These are phyloP conservation scores for Candida sonorensis DNA, from an alignment of 805 yeast genomes.

Conservation along the genomic window DNA sequence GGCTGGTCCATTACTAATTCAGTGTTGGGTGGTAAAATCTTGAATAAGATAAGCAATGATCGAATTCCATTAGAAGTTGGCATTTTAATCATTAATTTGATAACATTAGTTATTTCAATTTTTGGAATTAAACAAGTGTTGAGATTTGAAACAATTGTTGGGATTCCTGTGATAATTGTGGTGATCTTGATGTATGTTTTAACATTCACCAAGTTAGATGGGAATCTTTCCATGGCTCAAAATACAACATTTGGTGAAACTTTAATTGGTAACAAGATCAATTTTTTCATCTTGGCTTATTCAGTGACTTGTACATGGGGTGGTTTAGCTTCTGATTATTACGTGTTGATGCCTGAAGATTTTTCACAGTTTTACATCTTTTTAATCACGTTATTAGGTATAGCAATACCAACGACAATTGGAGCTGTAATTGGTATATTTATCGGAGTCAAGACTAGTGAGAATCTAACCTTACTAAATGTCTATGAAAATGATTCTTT, in stretches of 20 bases:
- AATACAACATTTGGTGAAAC: slow-evolving; percentile 35
- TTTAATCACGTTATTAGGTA: slow-evolving; percentile 56
- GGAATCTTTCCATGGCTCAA: slow-evolving; percentile 31
- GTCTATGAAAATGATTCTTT: slow-evolving; percentile 56
- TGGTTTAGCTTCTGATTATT: slow-evolving; percentile 78
- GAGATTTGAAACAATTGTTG: slow-evolving; percentile 58
- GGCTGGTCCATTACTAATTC: slow-evolving; percentile 96
- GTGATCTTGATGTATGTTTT: slow-evolving; percentile 63
- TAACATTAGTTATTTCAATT: slow-evolving; percentile 61
- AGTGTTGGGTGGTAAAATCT: slow-evolving; percentile 82
- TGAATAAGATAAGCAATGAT: slow-evolving; percentile 58
- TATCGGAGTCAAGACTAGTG: slow-evolving; percentile 60
- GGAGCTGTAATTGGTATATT: slow-evolving; percentile 71
- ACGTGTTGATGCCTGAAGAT: slow-evolving; percentile 70
- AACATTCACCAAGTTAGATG: slow-evolving; percentile 32
- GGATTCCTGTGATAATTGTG: slow-evolving; percentile 62
- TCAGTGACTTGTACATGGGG: slow-evolving; percentile 89
- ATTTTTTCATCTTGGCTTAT: slow-evolving; percentile 66
- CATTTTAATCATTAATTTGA: slow-evolving; percentile 58
- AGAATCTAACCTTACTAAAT: slow-evolving; percentile 47
- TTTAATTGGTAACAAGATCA: slow-evolving; percentile 59
- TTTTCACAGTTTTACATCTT: slow-evolving; percentile 52
- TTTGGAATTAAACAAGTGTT: slow-evolving; percentile 73
- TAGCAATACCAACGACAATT: slow-evolving; percentile 63
- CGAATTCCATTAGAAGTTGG: slow-evolving; percentile 69